Conservation (phyloP, 345 rosid genomes). For the Citrus cavaleriei region DNA sequence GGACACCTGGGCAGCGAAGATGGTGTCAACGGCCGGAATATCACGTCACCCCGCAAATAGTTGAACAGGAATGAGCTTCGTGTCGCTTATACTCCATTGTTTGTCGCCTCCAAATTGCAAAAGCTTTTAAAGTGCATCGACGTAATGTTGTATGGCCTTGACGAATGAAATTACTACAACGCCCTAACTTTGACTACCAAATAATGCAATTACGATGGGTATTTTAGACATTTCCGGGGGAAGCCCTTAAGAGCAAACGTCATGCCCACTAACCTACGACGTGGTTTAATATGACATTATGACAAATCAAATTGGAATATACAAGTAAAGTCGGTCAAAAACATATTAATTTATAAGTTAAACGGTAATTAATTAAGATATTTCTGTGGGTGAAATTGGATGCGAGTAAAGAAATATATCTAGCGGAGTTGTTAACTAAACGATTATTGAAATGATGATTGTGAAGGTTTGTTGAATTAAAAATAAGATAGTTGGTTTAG, state of each 20-base stretch:
- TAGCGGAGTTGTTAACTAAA: slow-evolving; percentile 5
- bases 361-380: slow-evolving; percentile 15
- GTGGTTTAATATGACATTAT: neutral
- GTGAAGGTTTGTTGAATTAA: slow-evolving; percentile 5
- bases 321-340: slow-evolving; percentile 17
- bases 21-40: slow-evolving; percentile 9
- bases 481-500: neutral
- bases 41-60: slow-evolving; percentile 9
- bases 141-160: slow-evolving; percentile 11
- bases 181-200: neutral
- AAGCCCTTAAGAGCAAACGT: neutral
- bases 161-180: slow-evolving; percentile 11
- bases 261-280: neutral
- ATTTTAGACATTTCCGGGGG: slow-evolving; percentile 6
- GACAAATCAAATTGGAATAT: neutral
- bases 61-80: slow-evolving; percentile 7
- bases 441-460: neutral
- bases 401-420: slow-evolving; percentile 16
- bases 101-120: neutral
- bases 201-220: slow-evolving; percentile 1
- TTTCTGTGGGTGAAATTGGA: slow-evolving; percentile 20
- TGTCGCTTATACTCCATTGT: slow-evolving; percentile 31
- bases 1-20: neutral
- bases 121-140: slow-evolving; percentile 4
- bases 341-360: neutral